Base-by-base conservation (phyloP, 2,329 filamentous ascomycete genomes). In the Ceratocystis eucalypticola region DNA sequence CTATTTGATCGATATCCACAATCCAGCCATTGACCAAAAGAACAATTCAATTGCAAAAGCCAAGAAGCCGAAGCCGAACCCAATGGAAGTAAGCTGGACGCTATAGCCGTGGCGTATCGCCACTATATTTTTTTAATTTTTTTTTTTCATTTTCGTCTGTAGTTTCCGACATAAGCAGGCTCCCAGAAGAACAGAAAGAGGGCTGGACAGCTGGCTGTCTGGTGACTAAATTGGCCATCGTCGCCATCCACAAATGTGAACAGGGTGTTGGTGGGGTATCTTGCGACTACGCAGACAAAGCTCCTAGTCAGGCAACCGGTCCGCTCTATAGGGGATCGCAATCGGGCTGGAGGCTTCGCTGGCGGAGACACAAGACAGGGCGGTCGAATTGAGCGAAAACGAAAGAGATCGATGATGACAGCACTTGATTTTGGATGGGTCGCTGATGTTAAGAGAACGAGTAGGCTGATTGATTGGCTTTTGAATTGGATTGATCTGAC, bases 1-100 rank as follows among this genome's bases (percentile, higher is more conserved):
- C 37, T 50, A 44, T 59, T 37, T 59, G 28, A 30, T 33, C 53
- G 28, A 59, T n/a, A 30, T 61, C 50, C 33, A 37, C 33, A 37
- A 37, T 37, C 33, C 55, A 65, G 41, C 64, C 55, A 65, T 65
- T 28, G n/a, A 61, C 55, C 41, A 61, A 57, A 33, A 53, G 20
- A 53, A 15, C 53, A 61, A 65, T 61, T 25, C 53, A 65, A 57
- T 53, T n/a, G 33, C 53, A 41, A 61, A 33, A 61, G 64, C 41
- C 44, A 48, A 22, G 50, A 25, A 64, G 30, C 20, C 10, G 50
- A 25, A 64, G 30, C 20, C 10, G 17, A 12, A 3, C n/a, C 28
- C 50, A 45, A 53, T 22, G 25, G 41, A 41, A 17, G 45, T n/a
- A 41, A 6, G 41, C 15, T 7, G 33, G 33, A 6, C 28, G 28